phyloP scores from a whole-genome alignment of 495 filamentous ascomycete genomes.

The Talaromyces thailandensis region DNA sequence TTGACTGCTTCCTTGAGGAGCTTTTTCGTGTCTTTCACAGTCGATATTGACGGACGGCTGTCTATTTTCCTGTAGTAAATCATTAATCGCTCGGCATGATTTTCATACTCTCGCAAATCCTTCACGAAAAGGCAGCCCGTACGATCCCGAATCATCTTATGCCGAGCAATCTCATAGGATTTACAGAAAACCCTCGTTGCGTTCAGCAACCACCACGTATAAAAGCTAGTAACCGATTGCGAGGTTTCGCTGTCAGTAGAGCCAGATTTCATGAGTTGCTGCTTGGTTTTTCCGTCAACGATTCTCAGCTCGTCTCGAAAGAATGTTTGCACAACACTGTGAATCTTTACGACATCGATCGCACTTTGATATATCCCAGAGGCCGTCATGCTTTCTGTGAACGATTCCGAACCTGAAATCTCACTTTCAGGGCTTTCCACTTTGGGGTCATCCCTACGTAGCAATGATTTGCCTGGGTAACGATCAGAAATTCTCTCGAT shows the following conservation, averaged over 20 bases:
- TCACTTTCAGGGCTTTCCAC: constrained; percentile 30
- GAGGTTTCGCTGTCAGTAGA: constrained; percentile 6
- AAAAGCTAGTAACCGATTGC: constrained; percentile 15
- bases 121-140: constrained; percentile 34
- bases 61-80: constrained; percentile 25
- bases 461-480: constrained; percentile 8
- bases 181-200: constrained; percentile 50
- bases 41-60: constrained; percentile 2
- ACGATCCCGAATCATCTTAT: constrained; percentile 38
- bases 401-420: constrained; percentile 11
- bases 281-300: constrained; percentile 37
- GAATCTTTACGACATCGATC: constrained; percentile 65
- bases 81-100: constrained; percentile 53
- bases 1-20: constrained; percentile 39
- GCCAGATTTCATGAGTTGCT: constrained; percentile 10
- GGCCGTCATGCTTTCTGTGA: constrained; percentile 40
- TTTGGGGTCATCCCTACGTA: constrained; percentile 23
- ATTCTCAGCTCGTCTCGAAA: constrained; percentile 60
- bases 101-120: constrained; percentile 62
- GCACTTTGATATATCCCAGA: constrained; percentile 37
- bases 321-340: constrained; percentile 72
- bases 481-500: constrained; percentile 45
- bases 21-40: constrained; percentile 35
- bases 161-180: constrained; percentile 53
- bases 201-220: constrained; percentile 54